Base-by-base conservation (phyloP, 2,329 filamentous ascomycete genomes). In the Nigrospora osmanthi region DNA sequence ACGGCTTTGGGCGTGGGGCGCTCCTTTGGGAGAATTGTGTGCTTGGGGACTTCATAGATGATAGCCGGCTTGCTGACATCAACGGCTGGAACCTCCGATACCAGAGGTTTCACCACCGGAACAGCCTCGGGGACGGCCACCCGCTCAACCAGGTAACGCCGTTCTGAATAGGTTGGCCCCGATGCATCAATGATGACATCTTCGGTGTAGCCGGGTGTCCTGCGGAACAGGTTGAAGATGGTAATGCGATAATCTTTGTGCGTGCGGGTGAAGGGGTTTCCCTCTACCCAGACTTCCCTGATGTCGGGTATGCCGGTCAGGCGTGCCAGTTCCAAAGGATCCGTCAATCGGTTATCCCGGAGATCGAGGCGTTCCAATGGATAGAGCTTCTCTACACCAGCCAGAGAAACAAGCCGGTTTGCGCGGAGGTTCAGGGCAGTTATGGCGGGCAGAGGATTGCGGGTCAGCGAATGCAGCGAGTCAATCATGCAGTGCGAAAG, bases 401-500 rank as follows among this genome's bases (percentile, higher is more conserved):
- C 89, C 47, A 98, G 78, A 2, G 89, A 95, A 47, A 81, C 78
- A 47, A 98, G 76, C 38, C 90, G 82, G 62, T 98, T 98, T 41
- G 81, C 87, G 46, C 91, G 83, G 45, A 98, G 77, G 58, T 97
- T 97, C 46, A 98, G 72, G 1, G 90, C 90, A 1, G 87, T 94
- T 50, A 98, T 95, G 16, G 93, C 91, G 28, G 93, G 91, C 6
- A 98, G 75, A 12, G 93, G 89, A 57, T 85, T 93, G 51, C 86
- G 82, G 2, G 83, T 83, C 36, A 98, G 72, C 2, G 91, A 95
- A 57, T 94, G 87, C 45, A 98, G 73, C 14, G 89, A 93, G 55
- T 91, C 87, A 51, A 98, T 97, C 90, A 97, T 96, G 73, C 91
- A 97, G 58, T 95, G 87, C 4, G 91, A 95, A 23, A 98, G 74